Evolutionary conservation across 306 rosid species (phyloP).

Genomic region (Carpinus fangiana): DNA sequence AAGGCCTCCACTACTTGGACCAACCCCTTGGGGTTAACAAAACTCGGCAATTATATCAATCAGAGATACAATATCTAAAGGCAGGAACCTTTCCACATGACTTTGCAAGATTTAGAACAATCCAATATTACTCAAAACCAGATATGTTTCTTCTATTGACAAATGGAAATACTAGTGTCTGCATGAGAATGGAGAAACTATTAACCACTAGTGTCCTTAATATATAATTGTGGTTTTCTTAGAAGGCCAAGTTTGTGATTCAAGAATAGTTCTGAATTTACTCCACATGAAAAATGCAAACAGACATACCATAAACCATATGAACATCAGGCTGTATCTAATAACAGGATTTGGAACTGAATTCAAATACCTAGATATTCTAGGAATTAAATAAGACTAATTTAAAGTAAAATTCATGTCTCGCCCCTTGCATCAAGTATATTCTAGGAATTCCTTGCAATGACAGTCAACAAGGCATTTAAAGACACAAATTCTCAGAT

Average conservation of each 20-base stretch:
- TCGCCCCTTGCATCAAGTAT: too few relatives aligned
- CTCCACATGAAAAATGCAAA: background rate
- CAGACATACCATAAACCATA: background rate
- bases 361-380: too few relatives aligned
- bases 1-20: too few relatives aligned
- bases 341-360: too few relatives aligned
- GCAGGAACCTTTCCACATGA: background rate
- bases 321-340: background rate
- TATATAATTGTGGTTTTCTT: background rate
- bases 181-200: slow-evolving; percentile 5
- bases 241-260: background rate
- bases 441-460: too few relatives aligned
- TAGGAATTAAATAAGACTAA: too few relatives aligned
- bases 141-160: background rate
- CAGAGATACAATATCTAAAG: background rate
- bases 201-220: background rate
- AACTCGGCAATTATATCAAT: slow-evolving; percentile 8
- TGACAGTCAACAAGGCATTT: too few relatives aligned
- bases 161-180: too few relatives aligned
- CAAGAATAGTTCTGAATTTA: background rate
- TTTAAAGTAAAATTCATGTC: too few relatives aligned
- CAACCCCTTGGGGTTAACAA: background rate
- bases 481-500: too few relatives aligned
- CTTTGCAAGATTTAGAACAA: background rate
- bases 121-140: background rate